Evolutionary conservation across 495 filamentous ascomycete species (phyloP), one percentile per base, ranked within the genome.

Genomic region (Zalerion maritima): DNA sequence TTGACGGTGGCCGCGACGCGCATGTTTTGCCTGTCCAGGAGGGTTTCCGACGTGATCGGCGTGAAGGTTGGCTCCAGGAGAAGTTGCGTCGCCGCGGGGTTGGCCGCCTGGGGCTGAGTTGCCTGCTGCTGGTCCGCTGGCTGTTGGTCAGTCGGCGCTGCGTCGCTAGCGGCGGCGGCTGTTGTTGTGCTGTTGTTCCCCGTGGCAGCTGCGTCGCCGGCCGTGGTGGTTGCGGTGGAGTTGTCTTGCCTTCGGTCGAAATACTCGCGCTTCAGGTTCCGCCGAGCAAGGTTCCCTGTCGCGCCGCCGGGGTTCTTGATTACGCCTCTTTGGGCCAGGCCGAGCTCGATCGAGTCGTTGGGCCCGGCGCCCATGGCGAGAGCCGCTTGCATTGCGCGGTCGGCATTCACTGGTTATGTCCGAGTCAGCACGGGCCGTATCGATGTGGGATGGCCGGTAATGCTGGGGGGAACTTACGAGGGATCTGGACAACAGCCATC

Each of bases 41-140:
- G 31, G 3, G 41, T 34, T 5, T 32, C 22, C 2, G 36, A 28
- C 11, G 28, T 34, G 25, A 47, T 35, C 13, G 44, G 41, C 4
- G 44, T 44, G 41, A 47, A 47, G 10, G 44, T 47, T 11, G 44
- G 44, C 4, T 29, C 20, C 14, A 47, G 36, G 7, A 47, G 35
- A 14, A 47, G 37, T 36, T 47, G 37, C 17, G 41, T 44, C 8
- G 41, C 41, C 2, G 29, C 41, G 7, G 44, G 41, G 20, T 40
- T 43, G 3, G 15, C 19, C 11, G 17, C 11, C 14, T 35, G 32
- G 18, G n/a, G n/a, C 35, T 16, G 23, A 10, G 10, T 6, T 16
- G 20, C 13, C 13, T 21, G 31, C 23, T 35, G 26, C 7, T 15
- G 5, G 14, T 5, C 4, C 18, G 12, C 10, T 20, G 28, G 10